phyloP scores from a whole-genome alignment of 139 green algal genomes.

The Diplosphaera chodatii region DNA sequence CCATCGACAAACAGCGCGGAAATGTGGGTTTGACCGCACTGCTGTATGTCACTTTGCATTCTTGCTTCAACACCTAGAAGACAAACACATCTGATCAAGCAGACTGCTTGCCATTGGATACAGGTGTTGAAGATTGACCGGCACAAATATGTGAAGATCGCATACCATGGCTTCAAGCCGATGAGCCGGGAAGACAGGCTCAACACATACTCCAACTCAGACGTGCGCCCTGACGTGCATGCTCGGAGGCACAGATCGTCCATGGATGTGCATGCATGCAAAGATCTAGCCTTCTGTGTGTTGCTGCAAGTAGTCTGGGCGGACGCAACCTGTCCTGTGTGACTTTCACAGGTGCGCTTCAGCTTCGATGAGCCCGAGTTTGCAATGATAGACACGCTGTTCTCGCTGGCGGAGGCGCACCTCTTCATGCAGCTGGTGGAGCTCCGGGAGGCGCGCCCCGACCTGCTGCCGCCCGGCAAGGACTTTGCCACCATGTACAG shows the following conservation, averaged over 20 bases:
- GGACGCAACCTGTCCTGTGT: too few relatives aligned
- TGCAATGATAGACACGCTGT: constrained; percentile 93
- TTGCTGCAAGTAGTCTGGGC: too few relatives aligned
- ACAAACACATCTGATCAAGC: too few relatives aligned
- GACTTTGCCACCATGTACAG: constrained; percentile 32
- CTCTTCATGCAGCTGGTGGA: constrained; percentile 88
- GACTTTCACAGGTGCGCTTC: constrained; percentile 22
- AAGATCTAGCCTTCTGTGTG: neutral
- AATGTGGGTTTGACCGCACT: constrained; percentile 43
- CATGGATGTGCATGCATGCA: too few relatives aligned
- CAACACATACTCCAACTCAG: constrained; percentile 41
- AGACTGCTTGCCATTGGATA: neutral
- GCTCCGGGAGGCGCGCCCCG: constrained; percentile 39
- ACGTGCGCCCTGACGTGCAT: neutral
- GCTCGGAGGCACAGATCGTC: neutral
- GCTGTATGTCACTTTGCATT: constrained; percentile 4
- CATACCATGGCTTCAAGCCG: constrained; percentile 86
- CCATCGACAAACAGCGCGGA: constrained; percentile 84
- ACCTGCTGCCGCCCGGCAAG: constrained; percentile 37
- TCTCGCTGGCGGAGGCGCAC: constrained; percentile 89
- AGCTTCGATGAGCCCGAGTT: constrained; percentile 75
- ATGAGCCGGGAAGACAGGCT: constrained; percentile 63
- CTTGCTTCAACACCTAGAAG: too few relatives aligned
- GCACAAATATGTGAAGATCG: constrained; percentile 98
- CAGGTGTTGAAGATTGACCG: constrained; percentile 73